Evolutionary conservation across 2,329 filamentous ascomycete species (phyloP).

Genomic region (Venturia oleaginea): DNA sequence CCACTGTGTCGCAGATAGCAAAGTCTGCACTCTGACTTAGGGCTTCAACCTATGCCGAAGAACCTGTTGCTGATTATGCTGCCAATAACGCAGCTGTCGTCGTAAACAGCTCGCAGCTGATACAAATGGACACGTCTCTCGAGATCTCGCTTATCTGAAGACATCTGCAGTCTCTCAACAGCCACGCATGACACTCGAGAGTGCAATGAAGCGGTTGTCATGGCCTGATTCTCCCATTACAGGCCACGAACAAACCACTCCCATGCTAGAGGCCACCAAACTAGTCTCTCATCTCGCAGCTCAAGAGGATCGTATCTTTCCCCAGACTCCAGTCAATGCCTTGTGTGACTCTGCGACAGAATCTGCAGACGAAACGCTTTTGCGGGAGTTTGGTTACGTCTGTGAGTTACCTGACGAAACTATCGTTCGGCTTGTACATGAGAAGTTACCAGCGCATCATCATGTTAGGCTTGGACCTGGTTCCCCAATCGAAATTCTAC

Average conservation of each 20-base stretch:
- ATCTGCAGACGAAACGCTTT: not conserved
- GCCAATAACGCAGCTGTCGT: too few relatives aligned
- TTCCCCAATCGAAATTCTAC: not conserved
- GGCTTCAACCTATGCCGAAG: too few relatives aligned
- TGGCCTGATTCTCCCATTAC: not conserved
- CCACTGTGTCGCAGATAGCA: too few relatives aligned
- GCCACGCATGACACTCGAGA: not conserved
- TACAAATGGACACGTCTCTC: not conserved
- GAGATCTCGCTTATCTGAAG: not conserved
- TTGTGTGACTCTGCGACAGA: not conserved
- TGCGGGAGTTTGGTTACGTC: not conserved
- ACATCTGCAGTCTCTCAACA: not conserved
- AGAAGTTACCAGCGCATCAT: not conserved
- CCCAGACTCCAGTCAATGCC: not conserved
- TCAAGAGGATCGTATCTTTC: too few relatives aligned
- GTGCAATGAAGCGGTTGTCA: not conserved
- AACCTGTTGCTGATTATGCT: not conserved
- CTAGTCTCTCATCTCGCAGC: not conserved
- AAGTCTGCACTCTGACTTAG: too few relatives aligned
- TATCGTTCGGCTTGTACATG: not conserved
- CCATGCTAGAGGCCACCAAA: not conserved
- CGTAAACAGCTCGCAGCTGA: too few relatives aligned
- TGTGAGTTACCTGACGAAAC: not conserved
- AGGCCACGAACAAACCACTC: not conserved
- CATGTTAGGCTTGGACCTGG: not conserved